Evolutionary conservation across 2,329 filamentous ascomycete species (phyloP), one percentile per base, ranked within the genome.

Genomic region (Colletotrichum sp.): DNA sequence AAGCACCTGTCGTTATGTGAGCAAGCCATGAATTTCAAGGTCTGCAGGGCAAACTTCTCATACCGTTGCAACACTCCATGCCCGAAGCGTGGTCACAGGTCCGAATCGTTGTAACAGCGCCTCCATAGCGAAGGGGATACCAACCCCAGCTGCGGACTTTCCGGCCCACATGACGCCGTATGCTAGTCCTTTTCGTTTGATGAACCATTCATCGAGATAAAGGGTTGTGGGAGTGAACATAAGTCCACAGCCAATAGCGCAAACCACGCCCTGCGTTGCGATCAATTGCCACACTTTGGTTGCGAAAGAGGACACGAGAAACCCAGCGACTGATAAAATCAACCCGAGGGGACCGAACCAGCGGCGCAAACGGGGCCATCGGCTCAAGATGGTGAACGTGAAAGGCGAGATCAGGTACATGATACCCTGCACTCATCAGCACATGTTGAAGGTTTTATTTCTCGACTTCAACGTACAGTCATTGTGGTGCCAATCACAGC

Each of bases 311-410:
- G 44, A 52, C n/a, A 52, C 3, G n/a, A 21, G 44, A 0, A 52
- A 21, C 0, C n/a, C 44, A 24, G 44, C 12, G 0, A 2, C 10
- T 52, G n/a, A 1, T 3, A 52, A 0, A 0, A 52, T 21, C 4
- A 52, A n/a, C 44, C 44, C 44, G 2, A 52, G 4, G 0, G 44
- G 44, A 0, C 44, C 44, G 6, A 52, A 52, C 44, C n/a, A 52
- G 0, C 4, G 44, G n/a, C 44, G 44, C 4, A 52, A 0, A 21
- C 12, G 10, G 3, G 44, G 44, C 44, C 44, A 52, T 52, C 44
- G 4, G 3, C 44, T 52, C 4, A 52, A 5, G 44, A 52, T 4
- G 2, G 44, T 52, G 44, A 52, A 52, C 1, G 44, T 52, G 44
- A 52, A 52, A 4, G 44, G 44, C n/a, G 44, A 52, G 1, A 52